Base-by-base conservation (phyloP, 2,329 filamentous ascomycete species). In the Aspergillus fumigatus region DNA sequence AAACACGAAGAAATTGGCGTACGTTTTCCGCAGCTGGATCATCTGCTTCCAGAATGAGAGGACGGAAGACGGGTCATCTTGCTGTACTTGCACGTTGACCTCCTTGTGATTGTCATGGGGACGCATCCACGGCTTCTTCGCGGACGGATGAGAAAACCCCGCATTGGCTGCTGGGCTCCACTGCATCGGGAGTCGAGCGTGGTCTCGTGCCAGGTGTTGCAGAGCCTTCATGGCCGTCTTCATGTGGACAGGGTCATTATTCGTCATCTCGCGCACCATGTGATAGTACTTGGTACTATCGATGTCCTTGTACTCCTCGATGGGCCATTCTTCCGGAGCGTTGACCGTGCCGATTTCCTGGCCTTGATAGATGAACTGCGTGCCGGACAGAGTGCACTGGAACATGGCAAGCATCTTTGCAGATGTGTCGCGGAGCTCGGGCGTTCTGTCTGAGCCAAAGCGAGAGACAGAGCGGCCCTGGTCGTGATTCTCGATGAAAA, bases 181-280 rank as follows among this genome's bases (percentile, higher is more conserved):
- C 66, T 89, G 87, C 73, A 91, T 86, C 0, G 88, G 88, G 1
- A 86, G 84, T 35, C 88, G 80, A 5, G 84, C 84, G 68, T 92
- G 88, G 70, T 92, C 88, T 19, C 88, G 68, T 0, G 72, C 85
- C 29, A 88, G 80, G 57, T 80, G 77, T 60, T 85, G 81, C 52
- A 89, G 74, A 41, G 82, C 76, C 8, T 75, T 70, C 63, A 80
- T 78, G 0, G 79, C 81, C 9, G 38, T 58, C 40, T 79, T 74
- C 11, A 73, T 74, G 1, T 83, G 70, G 27, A 69, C 72, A 43
- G 75, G 72, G 8, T 70, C 63, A 55, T 76, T 67, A n/a, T 65
- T 59, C 1, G 64, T 69, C 10, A 68, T 50, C 68, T 70, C 54
- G 67, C 64, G 58, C 65, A 83, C 76, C 41, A 88, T 71, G 32